Conservation (phyloP, 805 yeast species). For the Myxozyma nipponensis region DNA sequence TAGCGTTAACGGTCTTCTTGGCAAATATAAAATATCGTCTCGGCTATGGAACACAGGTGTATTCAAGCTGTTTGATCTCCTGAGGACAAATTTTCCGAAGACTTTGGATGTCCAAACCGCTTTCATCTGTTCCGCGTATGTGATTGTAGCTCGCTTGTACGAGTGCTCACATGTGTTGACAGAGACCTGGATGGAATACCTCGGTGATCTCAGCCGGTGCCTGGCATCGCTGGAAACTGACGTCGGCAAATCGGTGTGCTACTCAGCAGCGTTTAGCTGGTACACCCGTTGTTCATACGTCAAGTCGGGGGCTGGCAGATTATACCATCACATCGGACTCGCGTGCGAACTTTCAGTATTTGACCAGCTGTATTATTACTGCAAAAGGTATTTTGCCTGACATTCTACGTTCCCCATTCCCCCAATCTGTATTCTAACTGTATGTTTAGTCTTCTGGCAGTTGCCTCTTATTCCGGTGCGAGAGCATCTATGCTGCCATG, state of each 20-base stretch:
- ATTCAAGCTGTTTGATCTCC: conserved; percentile 6
- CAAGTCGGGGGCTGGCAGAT: conserved; percentile 20
- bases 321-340: conserved; percentile 13
- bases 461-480: conserved; percentile 7
- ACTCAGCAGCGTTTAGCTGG: conserved; percentile 17
- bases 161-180: conserved; percentile 5
- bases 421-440: no score
- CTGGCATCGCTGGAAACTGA: conserved; percentile 8
- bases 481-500: conserved; percentile 11
- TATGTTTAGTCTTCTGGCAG: conserved; percentile 4
- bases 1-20: not conserved
- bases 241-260: conserved; percentile 7
- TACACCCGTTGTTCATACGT: conserved; percentile 13
- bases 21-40: conserved; percentile 14
- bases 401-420: no score
- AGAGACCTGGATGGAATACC: conserved; percentile 19
- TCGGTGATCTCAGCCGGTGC: conserved; percentile 23
- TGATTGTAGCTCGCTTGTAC: conserved; percentile 11
- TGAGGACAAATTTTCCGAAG: conserved; percentile 12
- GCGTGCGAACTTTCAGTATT: not conserved
- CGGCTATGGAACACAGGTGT: conserved; percentile 24
- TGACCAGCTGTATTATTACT: conserved; percentile 22
- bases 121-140: conserved; percentile 13
- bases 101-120: conserved; percentile 7
- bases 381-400: conserved; percentile 14